A percentile compares a stretch with the other conserved stretches of the same genome.
These are phyloP conservation scores for Perkinsus chesapeaki DNA, from an alignment of 169 alveolate genomes.

Conservation along the genomic window DNA sequence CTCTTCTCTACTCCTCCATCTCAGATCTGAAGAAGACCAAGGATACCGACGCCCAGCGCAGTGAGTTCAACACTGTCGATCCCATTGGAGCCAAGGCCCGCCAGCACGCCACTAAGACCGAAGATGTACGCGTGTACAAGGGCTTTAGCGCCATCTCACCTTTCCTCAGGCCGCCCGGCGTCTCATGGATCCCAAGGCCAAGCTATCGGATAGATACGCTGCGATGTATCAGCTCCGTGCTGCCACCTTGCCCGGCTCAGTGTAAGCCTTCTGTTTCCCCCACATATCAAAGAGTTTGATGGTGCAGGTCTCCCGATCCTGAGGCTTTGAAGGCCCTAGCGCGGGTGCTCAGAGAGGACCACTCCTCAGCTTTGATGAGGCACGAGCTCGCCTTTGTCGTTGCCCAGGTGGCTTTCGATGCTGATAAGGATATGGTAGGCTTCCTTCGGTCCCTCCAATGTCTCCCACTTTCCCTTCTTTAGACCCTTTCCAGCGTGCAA, in stretches of 20 bases:
- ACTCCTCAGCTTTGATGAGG: neutral
- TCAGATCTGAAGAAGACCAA: neutral
- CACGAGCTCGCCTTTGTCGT: neutral
- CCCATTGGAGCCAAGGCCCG: neutral
- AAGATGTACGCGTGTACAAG: neutral
- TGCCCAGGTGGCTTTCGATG: neutral
- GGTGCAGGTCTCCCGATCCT: neutral
- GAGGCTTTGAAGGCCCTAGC: neutral
- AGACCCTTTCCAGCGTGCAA: neutral
- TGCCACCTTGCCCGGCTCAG: neutral
- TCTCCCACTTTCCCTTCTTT: neutral
- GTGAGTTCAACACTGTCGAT: neutral
- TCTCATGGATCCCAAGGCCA: neutral
- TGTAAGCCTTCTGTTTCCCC: neutral
- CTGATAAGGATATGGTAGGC: neutral
- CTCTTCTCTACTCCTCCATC: neutral
- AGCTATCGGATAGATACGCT: neutral
- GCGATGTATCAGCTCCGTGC: neutral
- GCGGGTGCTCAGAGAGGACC: neutral
- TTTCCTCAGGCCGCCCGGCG: neutral
- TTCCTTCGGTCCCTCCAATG: neutral
- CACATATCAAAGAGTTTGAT: neutral
- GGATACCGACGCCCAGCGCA: neutral
- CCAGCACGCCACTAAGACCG: neutral
- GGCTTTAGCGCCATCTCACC: neutral